Evolutionary conservation across 2,329 filamentous ascomycete species (phyloP).

Genomic region (Pseudopyrenochaeta lycopersici): DNA sequence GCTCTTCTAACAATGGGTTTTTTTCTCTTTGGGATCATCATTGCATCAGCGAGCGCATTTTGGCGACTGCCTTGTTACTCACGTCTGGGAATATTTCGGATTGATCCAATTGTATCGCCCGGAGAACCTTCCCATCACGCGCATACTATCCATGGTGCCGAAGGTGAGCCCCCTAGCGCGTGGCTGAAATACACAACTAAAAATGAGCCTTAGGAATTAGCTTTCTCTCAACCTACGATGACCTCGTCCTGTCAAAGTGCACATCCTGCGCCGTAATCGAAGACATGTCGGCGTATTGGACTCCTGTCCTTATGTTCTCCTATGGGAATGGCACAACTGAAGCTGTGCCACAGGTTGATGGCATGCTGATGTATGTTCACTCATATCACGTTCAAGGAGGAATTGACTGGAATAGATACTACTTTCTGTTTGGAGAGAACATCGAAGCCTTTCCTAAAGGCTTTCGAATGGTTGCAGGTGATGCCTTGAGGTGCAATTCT

Average conservation of each 20-base stretch:
- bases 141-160: conserved; percentile 70
- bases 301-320: conserved; percentile 79
- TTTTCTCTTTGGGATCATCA: too few species aligned
- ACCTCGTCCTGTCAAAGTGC: conserved; percentile 71
- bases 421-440: conserved; percentile 72
- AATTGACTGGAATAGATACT: conserved; percentile 75
- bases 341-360: conserved; percentile 77
- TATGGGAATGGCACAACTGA: conserved; percentile 72
- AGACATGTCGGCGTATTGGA: conserved; percentile 89
- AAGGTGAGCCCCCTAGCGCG: too few species aligned
- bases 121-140: conserved; percentile 70
- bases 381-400: conserved; percentile 14
- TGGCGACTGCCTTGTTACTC: conserved; percentile 90
- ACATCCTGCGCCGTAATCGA: conserved; percentile 82
- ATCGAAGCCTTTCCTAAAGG: conserved; percentile 77
- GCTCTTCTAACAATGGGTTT: too few species aligned
- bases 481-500: conserved; percentile 73
- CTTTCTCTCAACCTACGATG: neutral
- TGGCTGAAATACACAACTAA: too few species aligned
- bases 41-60: too few species aligned
- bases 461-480: conserved; percentile 85
- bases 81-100: conserved; percentile 71
- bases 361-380: conserved; percentile 80
- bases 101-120: conserved; percentile 79
- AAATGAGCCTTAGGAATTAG: neutral